Percentiles rank a stretch among this genome's conserved stretches.
These are phyloP conservation scores for Teunomyces lycoperdinae DNA, from an alignment of 805 yeast species.

Conservation along the genomic window DNA sequence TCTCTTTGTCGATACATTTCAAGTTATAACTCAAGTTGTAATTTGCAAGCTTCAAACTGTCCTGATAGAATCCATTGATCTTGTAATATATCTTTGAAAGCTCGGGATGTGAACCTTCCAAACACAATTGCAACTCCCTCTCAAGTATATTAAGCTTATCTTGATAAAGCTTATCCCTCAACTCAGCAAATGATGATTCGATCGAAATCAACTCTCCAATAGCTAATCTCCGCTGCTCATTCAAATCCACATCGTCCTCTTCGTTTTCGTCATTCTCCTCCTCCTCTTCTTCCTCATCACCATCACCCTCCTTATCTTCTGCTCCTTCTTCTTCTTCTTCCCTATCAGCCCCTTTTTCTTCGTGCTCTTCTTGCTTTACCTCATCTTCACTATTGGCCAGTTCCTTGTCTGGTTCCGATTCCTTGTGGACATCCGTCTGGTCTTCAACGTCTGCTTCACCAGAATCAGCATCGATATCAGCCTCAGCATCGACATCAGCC, in stretches of 20 bases:
- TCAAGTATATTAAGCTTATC: conserved; percentile 76
- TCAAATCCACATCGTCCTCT: conserved; percentile 18
- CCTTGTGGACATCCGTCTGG: conserved; percentile 22
- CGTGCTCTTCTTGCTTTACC: conserved; percentile 6
- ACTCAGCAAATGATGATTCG: conserved; percentile 80
- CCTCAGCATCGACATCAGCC: conserved; percentile 28
- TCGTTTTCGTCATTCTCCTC: conserved; percentile 9
- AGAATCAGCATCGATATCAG: conserved; percentile 54
- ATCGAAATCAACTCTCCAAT: conserved; percentile 71
- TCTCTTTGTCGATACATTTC: conserved; percentile 75
- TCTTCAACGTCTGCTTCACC: conserved; percentile 82
- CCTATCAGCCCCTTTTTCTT: conserved; percentile 8
- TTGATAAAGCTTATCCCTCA: conserved; percentile 80
- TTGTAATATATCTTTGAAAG: conserved; percentile 66
- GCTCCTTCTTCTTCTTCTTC: conserved; percentile 9
- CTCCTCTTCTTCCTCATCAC: conserved; percentile 7
- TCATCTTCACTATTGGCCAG: conserved; percentile 4
- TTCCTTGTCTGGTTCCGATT: neutral
- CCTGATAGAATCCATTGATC: conserved; percentile 72
- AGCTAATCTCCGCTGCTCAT: conserved; percentile 56
- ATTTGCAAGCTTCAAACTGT: conserved; percentile 50
- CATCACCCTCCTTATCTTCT: conserved; percentile 8
- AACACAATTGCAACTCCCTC: conserved; percentile 81
- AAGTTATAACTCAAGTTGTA: conserved; percentile 55
- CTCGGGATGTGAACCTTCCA: conserved; percentile 90